A percentile compares a stretch with the other conserved stretches of the same genome.
phyloP scores from a whole-genome alignment of 2,329 filamentous ascomycete genomes.

The Chaetomiaceae sp. region DNA sequence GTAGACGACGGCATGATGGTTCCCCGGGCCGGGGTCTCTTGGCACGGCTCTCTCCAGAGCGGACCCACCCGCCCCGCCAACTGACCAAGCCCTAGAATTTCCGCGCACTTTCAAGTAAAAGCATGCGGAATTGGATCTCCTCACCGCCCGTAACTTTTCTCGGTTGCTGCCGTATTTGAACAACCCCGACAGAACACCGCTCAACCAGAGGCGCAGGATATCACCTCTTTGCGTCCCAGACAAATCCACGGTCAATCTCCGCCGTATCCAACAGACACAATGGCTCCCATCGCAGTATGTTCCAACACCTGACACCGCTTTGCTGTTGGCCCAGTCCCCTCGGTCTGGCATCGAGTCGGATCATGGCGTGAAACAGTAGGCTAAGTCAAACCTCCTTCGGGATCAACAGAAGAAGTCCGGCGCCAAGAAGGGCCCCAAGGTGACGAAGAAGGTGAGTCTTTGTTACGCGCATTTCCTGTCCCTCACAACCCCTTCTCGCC shows the following conservation, averaged over 20 bases:
- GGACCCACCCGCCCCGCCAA: neutral
- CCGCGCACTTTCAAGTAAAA: constrained; percentile 13
- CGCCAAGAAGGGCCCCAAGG: constrained; percentile 63
- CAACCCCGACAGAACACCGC: constrained; percentile 13
- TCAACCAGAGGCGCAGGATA: constrained; percentile 70
- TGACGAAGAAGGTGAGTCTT: constrained; percentile 71
- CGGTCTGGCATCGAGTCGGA: constrained; percentile 26
- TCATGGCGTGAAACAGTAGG: constrained; percentile 80
- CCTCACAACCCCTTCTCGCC: neutral
- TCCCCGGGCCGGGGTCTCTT: constrained; percentile 2
- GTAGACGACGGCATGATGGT: too few species aligned
- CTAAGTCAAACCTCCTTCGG: constrained; percentile 61
- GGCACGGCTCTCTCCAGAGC: constrained; percentile 3
- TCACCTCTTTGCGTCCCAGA: constrained; percentile 54
- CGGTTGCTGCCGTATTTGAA: constrained; percentile 6
- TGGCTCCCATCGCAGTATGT: constrained; percentile 89
- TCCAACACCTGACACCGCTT: constrained; percentile 61
- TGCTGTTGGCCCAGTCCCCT: constrained; percentile 73
- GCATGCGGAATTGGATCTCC: constrained; percentile 2
- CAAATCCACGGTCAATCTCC: constrained; percentile 18
- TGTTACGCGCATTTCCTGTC: neutral
- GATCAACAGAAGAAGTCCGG: constrained; percentile 55
- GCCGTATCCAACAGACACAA: constrained; percentile 47
- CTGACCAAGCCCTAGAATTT: constrained; percentile 16
- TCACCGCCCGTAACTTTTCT: constrained; percentile 12